A percentile compares a stretch with the other conserved stretches of the same genome.
phyloP scores from a whole-genome alignment of 331 rosid species.

The Malus hybrid region DNA sequence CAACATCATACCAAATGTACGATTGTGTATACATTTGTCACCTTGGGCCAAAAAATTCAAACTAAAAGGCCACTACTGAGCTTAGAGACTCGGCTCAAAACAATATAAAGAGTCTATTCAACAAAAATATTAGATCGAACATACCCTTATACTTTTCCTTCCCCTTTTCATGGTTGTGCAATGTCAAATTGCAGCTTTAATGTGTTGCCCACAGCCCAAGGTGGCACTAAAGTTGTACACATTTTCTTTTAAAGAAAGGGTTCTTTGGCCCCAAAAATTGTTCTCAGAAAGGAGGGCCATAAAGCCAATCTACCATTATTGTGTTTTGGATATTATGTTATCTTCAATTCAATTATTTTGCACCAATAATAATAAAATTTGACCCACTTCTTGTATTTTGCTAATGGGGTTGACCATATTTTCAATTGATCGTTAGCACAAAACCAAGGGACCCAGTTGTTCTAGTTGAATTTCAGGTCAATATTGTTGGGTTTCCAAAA shows the following conservation, averaged over 20 bases:
- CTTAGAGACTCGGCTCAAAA: neutral
- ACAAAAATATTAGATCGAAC: neutral
- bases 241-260: constrained; percentile 23
- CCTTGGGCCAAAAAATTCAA: neutral
- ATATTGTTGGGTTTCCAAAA: constrained; percentile 30
- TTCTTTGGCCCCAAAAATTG: constrained; percentile 28
- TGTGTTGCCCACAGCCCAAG: constrained; percentile 8
- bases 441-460: constrained; percentile 25
- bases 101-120: neutral
- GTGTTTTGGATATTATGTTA: constrained; percentile 20
- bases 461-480: constrained; percentile 39
- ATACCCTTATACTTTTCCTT: neutral
- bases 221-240: constrained; percentile 35
- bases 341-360: constrained; percentile 26
- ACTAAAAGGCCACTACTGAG: neutral
- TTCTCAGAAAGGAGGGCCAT: constrained; percentile 49
- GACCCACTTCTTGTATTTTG: neutral
- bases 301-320: constrained; percentile 34
- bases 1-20: constrained; percentile 1
- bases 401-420: constrained; percentile 38
- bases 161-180: neutral
- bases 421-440: constrained; percentile 19
- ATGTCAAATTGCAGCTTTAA: constrained; percentile 27
- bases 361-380: constrained; percentile 9
- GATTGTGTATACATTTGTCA: constrained; percentile 4